These are phyloP conservation scores for Cytospora paraplurivora DNA, from an alignment of 2,329 filamentous ascomycete genomes.

Conservation along the genomic window DNA sequence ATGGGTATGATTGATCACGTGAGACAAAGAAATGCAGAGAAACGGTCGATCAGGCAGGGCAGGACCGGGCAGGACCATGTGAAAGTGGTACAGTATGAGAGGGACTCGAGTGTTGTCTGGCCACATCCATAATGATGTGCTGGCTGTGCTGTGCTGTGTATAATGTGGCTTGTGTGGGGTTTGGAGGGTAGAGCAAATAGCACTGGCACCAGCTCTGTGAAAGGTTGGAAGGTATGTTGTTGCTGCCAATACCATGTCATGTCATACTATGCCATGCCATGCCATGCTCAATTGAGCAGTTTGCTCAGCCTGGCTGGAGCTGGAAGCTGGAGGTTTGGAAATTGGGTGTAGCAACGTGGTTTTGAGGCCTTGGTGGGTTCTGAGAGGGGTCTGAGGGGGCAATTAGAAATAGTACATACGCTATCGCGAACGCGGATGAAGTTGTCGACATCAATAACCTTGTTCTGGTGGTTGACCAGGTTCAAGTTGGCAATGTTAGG, in stretches of 20 bases:
- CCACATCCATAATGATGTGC: not conserved
- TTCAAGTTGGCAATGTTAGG: slow-evolving; percentile 11
- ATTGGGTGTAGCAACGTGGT: not conserved
- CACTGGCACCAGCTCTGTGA: not conserved
- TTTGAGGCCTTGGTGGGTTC: not conserved
- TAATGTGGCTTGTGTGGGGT: not conserved
- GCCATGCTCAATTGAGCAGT: not conserved
- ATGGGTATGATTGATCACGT: slow-evolving; percentile 26
- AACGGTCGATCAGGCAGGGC: slow-evolving; percentile 1
- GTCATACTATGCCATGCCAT: too few species aligned
- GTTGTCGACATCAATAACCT: slow-evolving; percentile 69
- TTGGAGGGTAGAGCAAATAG: not conserved
- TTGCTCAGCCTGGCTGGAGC: not conserved
- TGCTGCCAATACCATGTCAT: not conserved
- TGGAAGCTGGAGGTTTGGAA: not conserved
- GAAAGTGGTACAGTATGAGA: slow-evolving; percentile 12
- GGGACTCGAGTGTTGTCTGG: not conserved
- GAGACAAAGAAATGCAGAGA: slow-evolving; percentile 22
- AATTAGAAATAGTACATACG: slow-evolving; percentile 57
- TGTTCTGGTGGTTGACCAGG: slow-evolving; percentile 30
- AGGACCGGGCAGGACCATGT: not conserved
- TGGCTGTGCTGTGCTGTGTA: not conserved
- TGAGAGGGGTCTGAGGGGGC: slow-evolving; percentile 8
- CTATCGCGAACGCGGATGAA: slow-evolving; percentile 80
- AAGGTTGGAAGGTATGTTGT: not conserved